Base-by-base conservation (phyloP, 371 early-diverging fungal species). In the Rhizopus stolonifer region DNA sequence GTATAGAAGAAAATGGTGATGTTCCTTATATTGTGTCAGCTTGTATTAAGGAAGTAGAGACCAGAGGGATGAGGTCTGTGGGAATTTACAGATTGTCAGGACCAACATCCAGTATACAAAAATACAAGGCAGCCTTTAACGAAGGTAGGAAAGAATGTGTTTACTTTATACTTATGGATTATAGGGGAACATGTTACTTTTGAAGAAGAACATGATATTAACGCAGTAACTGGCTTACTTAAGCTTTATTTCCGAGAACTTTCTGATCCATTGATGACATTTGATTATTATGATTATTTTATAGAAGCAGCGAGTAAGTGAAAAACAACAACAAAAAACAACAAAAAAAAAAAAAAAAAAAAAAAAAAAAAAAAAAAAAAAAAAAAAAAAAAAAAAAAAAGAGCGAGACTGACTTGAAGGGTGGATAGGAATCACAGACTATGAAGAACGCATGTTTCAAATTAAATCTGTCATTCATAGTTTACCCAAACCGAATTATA, bases 1-100 rank as follows among this genome's bases (percentile, higher is more conserved):
- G 36, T 8, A 66, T 71, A 53, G 80, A 70, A 34, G 54, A 55
- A 18, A 70, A 70, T 46, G 76, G 69, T 49, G 63, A 64, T 39
- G 52, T 90, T 9, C 92, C 92, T 3, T 50, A 31, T 19, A 59
- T 92, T 23, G 84, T 92, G 1, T 77, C 79, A 32, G 49, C 67
- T 15, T 90, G 92, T 66, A 65, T 86, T 49, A 61, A 64, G 29
- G 73, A 89, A 49, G 89, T 92, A 1, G 89, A 92, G 51, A 52
- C 62, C 21, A 70, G 87, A 51, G 65, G 85, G 5, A 43, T 86
- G 54, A 58, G 65, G 18, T 72, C 80, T 4, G 86, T 88, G 44
- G 93, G 93, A 10, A 90, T 93, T 29, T 93, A 93, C 57, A 81
- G 93, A 47, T 58, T 93, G 13, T 89, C 89, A 10, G 93, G 93